Conservation (phyloP, 2,329 filamentous ascomycete genomes). For the Endoconidiophora laricicola region DNA sequence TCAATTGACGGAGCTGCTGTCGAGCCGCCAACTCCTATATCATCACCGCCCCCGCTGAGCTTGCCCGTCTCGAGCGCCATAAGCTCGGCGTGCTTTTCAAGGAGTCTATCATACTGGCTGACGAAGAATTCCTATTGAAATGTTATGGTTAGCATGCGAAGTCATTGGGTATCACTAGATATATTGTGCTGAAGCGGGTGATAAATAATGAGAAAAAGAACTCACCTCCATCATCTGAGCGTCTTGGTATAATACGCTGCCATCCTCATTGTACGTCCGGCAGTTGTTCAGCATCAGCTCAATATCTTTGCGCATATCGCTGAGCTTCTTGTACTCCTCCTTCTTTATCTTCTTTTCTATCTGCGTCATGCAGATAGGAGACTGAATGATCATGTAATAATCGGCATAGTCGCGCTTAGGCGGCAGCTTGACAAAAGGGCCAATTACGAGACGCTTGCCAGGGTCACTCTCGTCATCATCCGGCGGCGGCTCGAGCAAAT, state of each 20-base stretch:
- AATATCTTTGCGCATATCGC: constrained; percentile 70
- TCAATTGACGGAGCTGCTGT: constrained; percentile 15
- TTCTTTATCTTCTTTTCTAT: constrained; percentile 93
- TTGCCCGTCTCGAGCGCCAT: constrained; percentile 34
- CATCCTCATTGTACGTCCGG: constrained; percentile 91
- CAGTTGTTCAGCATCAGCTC: constrained; percentile 78
- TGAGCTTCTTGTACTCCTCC: constrained; percentile 72
- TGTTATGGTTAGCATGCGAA: constrained; percentile 33
- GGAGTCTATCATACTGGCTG: constrained; percentile 34
- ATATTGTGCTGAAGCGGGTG: neutral
- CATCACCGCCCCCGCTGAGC: constrained; percentile 12
- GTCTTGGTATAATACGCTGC: constrained; percentile 79
- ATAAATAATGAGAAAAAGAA: constrained; percentile 15
- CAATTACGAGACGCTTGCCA: constrained; percentile 66
- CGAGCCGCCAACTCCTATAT: constrained; percentile 5
- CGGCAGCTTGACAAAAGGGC: constrained; percentile 82
- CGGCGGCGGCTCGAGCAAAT: constrained; percentile 38
- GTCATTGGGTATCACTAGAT: neutral
- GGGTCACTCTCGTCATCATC: constrained; percentile 35
- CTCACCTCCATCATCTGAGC: constrained; percentile 63
- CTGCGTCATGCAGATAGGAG: constrained; percentile 89
- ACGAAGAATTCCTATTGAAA: constrained; percentile 34
- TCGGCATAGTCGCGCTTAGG: constrained; percentile 81
- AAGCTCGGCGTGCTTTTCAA: constrained; percentile 38
- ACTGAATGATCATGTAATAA: constrained; percentile 86